Conservation (phyloP, 1,284 basidiomycete species). For the Puccinia novopanici region DNA sequence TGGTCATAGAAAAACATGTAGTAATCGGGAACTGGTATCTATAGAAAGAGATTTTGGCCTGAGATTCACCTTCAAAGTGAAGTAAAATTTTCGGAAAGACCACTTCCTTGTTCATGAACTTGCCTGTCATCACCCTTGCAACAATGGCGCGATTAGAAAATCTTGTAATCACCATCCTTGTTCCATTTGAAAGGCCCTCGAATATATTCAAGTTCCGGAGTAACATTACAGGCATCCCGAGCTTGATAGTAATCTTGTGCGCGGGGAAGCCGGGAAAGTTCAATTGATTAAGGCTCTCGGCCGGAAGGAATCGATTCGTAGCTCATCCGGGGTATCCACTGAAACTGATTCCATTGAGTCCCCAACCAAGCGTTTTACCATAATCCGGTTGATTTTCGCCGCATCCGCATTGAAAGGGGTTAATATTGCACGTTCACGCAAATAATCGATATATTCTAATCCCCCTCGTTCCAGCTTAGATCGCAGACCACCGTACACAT, state of each 20-base stretch:
- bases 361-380: background rate
- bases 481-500: background rate
- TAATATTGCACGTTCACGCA: background rate
- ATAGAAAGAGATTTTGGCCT: no score
- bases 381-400: background rate
- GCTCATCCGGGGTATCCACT: background rate
- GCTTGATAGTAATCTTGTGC: no score
- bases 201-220: conserved; percentile 59
- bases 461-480: no score
- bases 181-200: conserved; percentile 61
- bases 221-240: no score
- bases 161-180: conserved; percentile 53
- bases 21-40: no score
- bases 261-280: conserved; percentile 44
- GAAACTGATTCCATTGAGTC: background rate
- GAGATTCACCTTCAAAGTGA: no score
- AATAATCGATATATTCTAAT: background rate
- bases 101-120: no score
- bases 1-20: no score
- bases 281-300: background rate
- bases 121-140: no score
- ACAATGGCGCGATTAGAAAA: no score
- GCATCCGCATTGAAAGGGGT: conserved; percentile 10
- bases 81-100: no score
- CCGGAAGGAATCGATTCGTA: background rate